Percentiles rank a stretch among this genome's conserved stretches.
Evolutionary conservation across 805 yeast genomes (phyloP).

Genomic region (Lachancea lanzarotensis): DNA sequence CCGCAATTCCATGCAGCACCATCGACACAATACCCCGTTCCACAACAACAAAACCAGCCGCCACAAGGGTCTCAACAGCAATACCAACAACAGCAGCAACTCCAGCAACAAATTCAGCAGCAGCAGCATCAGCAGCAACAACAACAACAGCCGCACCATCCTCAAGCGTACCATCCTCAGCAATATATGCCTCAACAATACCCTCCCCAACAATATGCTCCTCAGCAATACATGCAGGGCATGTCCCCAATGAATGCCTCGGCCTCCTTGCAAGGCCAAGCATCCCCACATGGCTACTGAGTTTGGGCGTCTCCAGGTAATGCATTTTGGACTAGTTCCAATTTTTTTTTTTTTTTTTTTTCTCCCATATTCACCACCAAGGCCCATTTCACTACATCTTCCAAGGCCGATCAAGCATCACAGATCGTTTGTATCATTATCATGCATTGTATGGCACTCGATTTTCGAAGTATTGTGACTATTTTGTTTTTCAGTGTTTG

Average conservation of each 20-base stretch:
- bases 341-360: constrained; percentile 4
- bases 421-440: not conserved
- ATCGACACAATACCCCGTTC: constrained; percentile 16
- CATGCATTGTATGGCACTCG: not conserved
- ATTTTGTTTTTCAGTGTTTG: too few relatives aligned
- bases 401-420: not conserved
- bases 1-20: constrained; percentile 29
- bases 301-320: not conserved
- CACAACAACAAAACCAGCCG: constrained; percentile 28
- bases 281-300: constrained; percentile 10
- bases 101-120: constrained; percentile 12
- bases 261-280: constrained; percentile 11
- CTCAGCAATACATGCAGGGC: constrained; percentile 3
- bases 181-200: constrained; percentile 7
- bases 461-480: not conserved
- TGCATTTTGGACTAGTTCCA: not conserved
- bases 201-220: constrained; percentile 3
- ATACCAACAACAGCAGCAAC: constrained; percentile 17
- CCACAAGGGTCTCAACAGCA: constrained; percentile 1
- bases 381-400: not conserved
- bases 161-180: not conserved
- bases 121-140: constrained; percentile 1
- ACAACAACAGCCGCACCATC: not conserved
- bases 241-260: constrained; percentile 9
- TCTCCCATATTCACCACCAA: not conserved